phyloP scores from a whole-genome alignment of 2,329 filamentous ascomycete genomes.

The Dactylellina cionopaga region DNA sequence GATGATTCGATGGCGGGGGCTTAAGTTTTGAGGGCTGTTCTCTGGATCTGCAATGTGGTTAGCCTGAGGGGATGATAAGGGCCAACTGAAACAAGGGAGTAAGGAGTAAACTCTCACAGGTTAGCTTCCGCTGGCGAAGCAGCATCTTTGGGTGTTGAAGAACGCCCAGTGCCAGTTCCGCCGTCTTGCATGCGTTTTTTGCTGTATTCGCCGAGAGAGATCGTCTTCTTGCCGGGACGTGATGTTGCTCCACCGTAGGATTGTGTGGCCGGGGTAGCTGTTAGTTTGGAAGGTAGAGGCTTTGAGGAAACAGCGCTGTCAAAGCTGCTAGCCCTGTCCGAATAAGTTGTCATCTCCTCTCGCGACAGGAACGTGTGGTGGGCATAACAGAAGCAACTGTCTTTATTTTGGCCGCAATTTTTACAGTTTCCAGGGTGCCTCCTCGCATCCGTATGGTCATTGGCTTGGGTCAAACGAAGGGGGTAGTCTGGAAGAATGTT shows the following conservation, averaged over 20 bases:
- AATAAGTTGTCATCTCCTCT: constrained; percentile 51
- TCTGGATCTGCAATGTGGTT: constrained; percentile 11
- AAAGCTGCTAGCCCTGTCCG: constrained; percentile 33
- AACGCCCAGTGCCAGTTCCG: constrained; percentile 13
- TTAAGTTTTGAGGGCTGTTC: constrained; percentile 29
- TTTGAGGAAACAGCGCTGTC: constrained; percentile 33
- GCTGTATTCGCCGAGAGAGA: constrained; percentile 46
- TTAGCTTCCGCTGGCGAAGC: constrained; percentile 39
- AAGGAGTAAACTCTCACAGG: constrained; percentile 10
- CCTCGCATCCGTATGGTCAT: constrained; percentile 38
- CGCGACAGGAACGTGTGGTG: constrained; percentile 51
- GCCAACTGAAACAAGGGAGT: not conserved
- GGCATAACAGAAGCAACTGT: constrained; percentile 52
- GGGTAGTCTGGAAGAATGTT: constrained; percentile 51
- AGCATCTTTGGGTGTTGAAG: constrained; percentile 42
- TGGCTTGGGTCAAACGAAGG: constrained; percentile 42
- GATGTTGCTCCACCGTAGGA: not conserved
- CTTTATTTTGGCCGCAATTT: constrained; percentile 46
- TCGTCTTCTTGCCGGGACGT: constrained; percentile 41
- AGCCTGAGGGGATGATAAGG: not conserved
- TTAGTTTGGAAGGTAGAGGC: constrained; percentile 7
- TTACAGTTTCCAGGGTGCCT: constrained; percentile 40
- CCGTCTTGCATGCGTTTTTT: constrained; percentile 46
- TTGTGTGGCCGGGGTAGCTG: constrained; percentile 2
- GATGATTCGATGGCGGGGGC: constrained; percentile 2